Percentiles rank a stretch among this genome's conserved stretches.
Conservation (phyloP, 2,329 filamentous ascomycete species). For the Hymenoscyphus scutula region DNA sequence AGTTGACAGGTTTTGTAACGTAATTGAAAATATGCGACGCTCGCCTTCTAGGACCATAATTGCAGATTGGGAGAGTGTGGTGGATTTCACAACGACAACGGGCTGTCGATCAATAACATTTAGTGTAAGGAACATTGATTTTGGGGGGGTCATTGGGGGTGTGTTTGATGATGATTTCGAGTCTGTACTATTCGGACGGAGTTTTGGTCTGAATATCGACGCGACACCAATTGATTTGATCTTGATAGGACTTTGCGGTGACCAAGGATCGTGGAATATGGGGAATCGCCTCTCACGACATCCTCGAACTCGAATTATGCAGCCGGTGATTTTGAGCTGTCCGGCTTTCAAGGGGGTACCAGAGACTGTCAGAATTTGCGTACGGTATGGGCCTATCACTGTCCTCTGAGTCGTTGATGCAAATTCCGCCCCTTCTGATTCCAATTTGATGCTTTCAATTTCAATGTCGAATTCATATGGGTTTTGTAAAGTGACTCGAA, state of each 20-base stretch:
- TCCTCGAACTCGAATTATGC: constrained; percentile 73
- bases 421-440: constrained; percentile 71
- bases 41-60: constrained; percentile 95
- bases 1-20: constrained; percentile 71
- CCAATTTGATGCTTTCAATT: constrained; percentile 75
- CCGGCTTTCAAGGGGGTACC: constrained; percentile 69
- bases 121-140: constrained; percentile 55
- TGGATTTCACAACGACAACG: constrained; percentile 69
- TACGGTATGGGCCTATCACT: constrained; percentile 75
- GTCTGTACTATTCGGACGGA: constrained; percentile 34
- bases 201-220: constrained; percentile 39
- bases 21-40: constrained; percentile 71
- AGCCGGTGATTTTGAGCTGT: constrained; percentile 71
- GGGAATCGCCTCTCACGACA: constrained; percentile 82
- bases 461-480: constrained; percentile 91
- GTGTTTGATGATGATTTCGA: constrained; percentile 39
- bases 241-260: constrained; percentile 65
- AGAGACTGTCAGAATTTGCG: constrained; percentile 71
- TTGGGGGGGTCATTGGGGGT: constrained; percentile 44
- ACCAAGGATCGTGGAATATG: constrained; percentile 77
- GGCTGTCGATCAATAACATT: constrained; percentile 81
- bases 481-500: constrained; percentile 85
- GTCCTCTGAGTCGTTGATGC: constrained; percentile 63
- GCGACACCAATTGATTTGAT: constrained; percentile 71
- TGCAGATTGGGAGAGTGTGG: constrained; percentile 77